Evolutionary conservation across 768 basidiomycete genomes (phyloP).

Genomic region (Strobilomyces confusus): DNA sequence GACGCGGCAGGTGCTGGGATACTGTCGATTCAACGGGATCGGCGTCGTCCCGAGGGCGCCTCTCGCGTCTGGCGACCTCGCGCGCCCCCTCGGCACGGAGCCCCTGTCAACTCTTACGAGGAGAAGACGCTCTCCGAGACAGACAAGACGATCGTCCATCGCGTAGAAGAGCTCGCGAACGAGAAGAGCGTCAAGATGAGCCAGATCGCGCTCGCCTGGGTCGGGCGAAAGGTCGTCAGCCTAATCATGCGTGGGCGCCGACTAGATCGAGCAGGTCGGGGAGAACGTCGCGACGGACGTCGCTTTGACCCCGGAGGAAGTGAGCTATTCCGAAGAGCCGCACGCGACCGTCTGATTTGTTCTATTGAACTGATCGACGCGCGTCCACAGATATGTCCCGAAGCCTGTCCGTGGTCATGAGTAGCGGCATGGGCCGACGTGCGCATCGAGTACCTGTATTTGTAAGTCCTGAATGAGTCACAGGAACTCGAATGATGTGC

Average conservation of each 20-base stretch:
- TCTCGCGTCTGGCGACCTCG: slow-evolving; percentile 37
- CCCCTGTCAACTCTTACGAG: slow-evolving; percentile 14
- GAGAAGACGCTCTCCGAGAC: slow-evolving; percentile 27
- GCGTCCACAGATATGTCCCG: slow-evolving; percentile 12
- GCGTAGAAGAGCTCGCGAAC: slow-evolving; percentile 36
- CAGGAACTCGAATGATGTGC: too few species aligned
- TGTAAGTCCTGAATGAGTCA: too few species aligned
- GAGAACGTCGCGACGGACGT: slow-evolving; percentile 24
- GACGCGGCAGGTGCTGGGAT: slow-evolving; percentile 41
- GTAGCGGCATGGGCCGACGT: too few species aligned
- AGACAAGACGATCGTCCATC: slow-evolving; percentile 28
- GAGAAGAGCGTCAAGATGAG: slow-evolving; percentile 40
- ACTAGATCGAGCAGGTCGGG: slow-evolving; percentile 28
- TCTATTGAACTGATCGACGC: slow-evolving; percentile 7
- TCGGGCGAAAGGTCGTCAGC: slow-evolving; percentile 36
- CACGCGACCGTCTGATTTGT: neutral
- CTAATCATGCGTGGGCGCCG: slow-evolving; percentile 44
- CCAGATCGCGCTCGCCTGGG: slow-evolving; percentile 45
- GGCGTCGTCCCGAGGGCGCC: slow-evolving; percentile 52
- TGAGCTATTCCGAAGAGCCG: slow-evolving; percentile 17
- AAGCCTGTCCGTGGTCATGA: slow-evolving; percentile 19
- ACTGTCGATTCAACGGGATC: slow-evolving; percentile 47
- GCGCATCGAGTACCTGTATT: too few species aligned
- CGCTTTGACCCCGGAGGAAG: slow-evolving; percentile 27
- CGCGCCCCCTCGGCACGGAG: slow-evolving; percentile 32